Evolutionary conservation across 2,329 filamentous ascomycete genomes (phyloP), one percentile per base, ranked within the genome.

Genomic region (Pseudogymnoascus sp.): DNA sequence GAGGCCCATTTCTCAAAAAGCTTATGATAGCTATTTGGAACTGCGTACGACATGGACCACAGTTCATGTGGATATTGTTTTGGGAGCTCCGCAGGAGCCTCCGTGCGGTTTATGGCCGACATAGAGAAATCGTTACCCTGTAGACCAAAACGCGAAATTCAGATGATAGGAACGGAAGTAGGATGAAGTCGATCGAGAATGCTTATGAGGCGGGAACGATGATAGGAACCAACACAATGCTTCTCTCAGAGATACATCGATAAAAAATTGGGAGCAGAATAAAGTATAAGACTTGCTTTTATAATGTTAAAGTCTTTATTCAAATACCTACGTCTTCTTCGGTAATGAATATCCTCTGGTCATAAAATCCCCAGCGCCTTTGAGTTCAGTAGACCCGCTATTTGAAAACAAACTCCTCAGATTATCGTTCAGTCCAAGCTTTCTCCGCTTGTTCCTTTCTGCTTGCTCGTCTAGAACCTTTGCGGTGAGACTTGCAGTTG

Each of bases 381-480:
- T 78, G 35, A 77, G 79, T 14, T 74, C 71, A 50, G 75, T 76
- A 59, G 77, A 77, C 2, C 73, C 73, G 4, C 71, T 74, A 62
- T 77, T 79, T 0, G 78, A 78, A 67, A 84, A 85, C 12, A 85
- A 73, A 66, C 79, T 82, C 66, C 81, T 80, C 35, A 85, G 67
- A 64, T 82, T 84, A 24, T 83, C 81, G 69, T 80, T 85, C 63
- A 81, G 75, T 0, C 68, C 86, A 68, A 91, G 70, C 72, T 90
- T 96, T 65, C 90, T 81, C 68, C 88, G 80, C 77, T 93, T 96
- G 68, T 91, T 92, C 63, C 84, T 82, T 70, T 89, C 86, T 60
- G 93, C 89, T 73, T 97, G 91, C 71, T 98, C 93, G 24, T 89
- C 88, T 26, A 98, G 75, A 0, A 99, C 93, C 69, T 88, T 92